phyloP scores from a whole-genome alignment of 2,329 filamentous ascomycete genomes.

The Calycina herbarum region DNA sequence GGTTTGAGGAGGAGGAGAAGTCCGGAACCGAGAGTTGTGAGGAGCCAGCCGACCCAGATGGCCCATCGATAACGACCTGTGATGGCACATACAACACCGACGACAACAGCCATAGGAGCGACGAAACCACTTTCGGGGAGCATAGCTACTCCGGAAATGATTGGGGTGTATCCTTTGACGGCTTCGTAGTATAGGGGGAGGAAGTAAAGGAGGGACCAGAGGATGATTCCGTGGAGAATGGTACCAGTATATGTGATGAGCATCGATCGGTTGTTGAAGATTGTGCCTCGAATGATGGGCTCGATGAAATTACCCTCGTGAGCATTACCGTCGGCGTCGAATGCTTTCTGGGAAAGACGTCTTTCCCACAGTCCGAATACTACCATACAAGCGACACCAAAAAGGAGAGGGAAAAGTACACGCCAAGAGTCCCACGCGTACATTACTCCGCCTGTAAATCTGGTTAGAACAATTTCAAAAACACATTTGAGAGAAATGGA shows the following conservation, averaged over 20 bases:
- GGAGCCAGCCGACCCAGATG: conserved; percentile 58
- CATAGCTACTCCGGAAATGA: conserved; percentile 55
- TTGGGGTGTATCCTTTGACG: conserved; percentile 54
- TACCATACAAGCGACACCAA: conserved; percentile 53
- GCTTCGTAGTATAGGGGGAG: conserved; percentile 52
- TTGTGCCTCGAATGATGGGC: conserved; percentile 43
- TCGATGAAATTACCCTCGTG: conserved; percentile 29
- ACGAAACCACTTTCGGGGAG: conserved; percentile 64
- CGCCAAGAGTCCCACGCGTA: conserved; percentile 64
- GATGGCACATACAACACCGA: conserved; percentile 54
- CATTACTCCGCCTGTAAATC: conserved; percentile 52
- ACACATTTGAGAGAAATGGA: neutral
- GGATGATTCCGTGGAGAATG: conserved; percentile 57
- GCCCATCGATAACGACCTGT: conserved; percentile 59
- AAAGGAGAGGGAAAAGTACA: conserved; percentile 59
- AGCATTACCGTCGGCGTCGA: conserved; percentile 28
- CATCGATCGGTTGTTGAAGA: conserved; percentile 50
- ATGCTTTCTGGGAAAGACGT: conserved; percentile 28
- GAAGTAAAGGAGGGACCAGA: conserved; percentile 57
- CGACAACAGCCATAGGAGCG: conserved; percentile 57
- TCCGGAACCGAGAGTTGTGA: conserved; percentile 60
- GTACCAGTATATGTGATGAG: conserved; percentile 53
- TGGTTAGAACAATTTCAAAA: conserved; percentile 31
- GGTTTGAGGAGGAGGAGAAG: conserved; percentile 50
- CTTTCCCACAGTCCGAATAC: conserved; percentile 55